Evolutionary conservation across 1,284 basidiomycete species (phyloP).

Genomic region (Cryptococcus wingfieldii): DNA sequence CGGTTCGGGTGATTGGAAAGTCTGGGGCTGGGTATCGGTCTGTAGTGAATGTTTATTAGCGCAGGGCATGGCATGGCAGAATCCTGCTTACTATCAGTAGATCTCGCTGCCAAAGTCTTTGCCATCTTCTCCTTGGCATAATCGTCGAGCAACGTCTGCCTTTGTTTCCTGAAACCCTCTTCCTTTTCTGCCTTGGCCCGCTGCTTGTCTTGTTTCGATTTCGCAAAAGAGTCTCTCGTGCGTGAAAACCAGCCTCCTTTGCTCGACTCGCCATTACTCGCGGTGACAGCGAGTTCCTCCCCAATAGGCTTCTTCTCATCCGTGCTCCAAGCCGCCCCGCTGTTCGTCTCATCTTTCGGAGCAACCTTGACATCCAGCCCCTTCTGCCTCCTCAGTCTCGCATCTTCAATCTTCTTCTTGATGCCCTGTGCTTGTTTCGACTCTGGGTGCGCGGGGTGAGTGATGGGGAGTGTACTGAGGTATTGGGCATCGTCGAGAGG

Average conservation of each 20-base stretch:
- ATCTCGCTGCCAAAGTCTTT: slow-evolving; percentile 13
- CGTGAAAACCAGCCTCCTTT: slow-evolving; percentile 38
- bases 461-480: slow-evolving; percentile 30
- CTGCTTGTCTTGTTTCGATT: slow-evolving; percentile 39
- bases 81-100: slow-evolving; percentile 31
- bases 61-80: slow-evolving; percentile 29
- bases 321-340: not conserved
- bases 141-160: slow-evolving; percentile 10
- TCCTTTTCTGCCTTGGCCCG: slow-evolving; percentile 30
- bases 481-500: slow-evolving; percentile 43
- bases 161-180: slow-evolving; percentile 15
- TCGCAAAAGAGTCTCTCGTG: slow-evolving; percentile 40
- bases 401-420: slow-evolving; percentile 22
- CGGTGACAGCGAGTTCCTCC: not conserved
- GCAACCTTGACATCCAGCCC: not conserved
- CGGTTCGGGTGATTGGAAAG: slow-evolving; percentile 22
- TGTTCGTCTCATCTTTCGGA: slow-evolving; percentile 1
- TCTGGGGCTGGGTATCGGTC: slow-evolving; percentile 33
- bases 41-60: slow-evolving; percentile 21
- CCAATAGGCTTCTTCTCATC: not conserved
- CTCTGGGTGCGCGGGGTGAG: slow-evolving; percentile 41
- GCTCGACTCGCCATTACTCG: slow-evolving; percentile 9
- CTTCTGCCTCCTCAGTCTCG: slow-evolving; percentile 14
- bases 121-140: too few species aligned
- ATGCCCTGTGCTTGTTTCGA: slow-evolving; percentile 28